Evolutionary conservation across 2,329 filamentous ascomycete genomes (phyloP).

Genomic region (Penicillium sp.): DNA sequence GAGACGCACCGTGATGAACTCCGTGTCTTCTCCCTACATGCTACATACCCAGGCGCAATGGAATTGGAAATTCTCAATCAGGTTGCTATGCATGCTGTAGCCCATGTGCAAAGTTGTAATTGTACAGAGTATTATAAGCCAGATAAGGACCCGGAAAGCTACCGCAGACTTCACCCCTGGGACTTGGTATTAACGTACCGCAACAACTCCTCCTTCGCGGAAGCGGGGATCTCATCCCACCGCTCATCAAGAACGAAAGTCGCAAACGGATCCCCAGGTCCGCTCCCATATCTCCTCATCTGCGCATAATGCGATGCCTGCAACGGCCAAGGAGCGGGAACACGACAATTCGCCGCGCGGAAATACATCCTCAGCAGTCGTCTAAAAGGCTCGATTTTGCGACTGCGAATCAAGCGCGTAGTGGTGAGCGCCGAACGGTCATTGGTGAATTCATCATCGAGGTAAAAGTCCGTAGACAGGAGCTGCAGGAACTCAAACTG

Average conservation of each 20-base stretch:
- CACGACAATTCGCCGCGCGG: constrained; percentile 31
- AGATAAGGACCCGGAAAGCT: background rate
- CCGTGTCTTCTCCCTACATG: background rate
- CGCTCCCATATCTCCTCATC: constrained; percentile 29
- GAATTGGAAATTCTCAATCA: background rate
- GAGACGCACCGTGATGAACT: background rate
- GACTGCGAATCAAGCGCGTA: constrained; percentile 35
- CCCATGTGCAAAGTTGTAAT: background rate
- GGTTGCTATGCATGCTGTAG: background rate
- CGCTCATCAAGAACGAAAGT: constrained; percentile 30
- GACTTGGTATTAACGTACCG: constrained; percentile 6
- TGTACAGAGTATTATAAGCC: background rate
- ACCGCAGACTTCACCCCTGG: background rate
- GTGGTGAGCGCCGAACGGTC: constrained; percentile 34
- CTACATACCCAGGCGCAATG: constrained; percentile 16
- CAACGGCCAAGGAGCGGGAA: constrained; percentile 35
- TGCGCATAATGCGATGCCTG: constrained; percentile 31
- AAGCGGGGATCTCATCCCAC: constrained; percentile 31
- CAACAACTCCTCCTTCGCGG: constrained; percentile 28
- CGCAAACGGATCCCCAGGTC: constrained; percentile 36
- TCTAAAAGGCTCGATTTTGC: constrained; percentile 34
- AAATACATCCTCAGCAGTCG: constrained; percentile 32
- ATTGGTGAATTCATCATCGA: constrained; percentile 31
- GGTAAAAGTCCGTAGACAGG: constrained; percentile 35
- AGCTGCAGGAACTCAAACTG: constrained; percentile 42